Evolutionary conservation across 225 moss, liverwort and hornwort genomes (phyloP).

Genomic region (Bryoerythrophyllum caledonicum): DNA sequence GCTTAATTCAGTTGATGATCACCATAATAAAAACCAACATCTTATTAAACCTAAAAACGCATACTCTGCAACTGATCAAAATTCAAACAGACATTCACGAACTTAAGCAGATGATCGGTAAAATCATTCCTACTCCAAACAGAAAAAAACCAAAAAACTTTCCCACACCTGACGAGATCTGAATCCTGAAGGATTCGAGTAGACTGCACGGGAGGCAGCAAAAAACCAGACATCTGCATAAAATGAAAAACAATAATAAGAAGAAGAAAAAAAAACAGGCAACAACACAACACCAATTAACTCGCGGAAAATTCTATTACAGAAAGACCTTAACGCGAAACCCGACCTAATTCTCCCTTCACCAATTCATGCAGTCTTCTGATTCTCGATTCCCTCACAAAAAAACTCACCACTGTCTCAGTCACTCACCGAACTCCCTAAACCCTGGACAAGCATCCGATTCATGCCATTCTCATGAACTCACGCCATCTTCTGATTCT

Average conservation of each 20-base stretch:
- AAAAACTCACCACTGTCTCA: no score
- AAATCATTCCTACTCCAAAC: background rate
- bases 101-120: background rate
- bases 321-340: background rate
- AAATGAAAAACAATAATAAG: slow-evolving; percentile 1
- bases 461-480: background rate
- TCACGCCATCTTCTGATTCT: background rate
- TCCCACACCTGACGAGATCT: slow-evolving; percentile 74
- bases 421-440: background rate
- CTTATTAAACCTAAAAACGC: background rate
- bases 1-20: slow-evolving; percentile 15
- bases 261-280: slow-evolving; percentile 7
- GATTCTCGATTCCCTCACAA: no score
- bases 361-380: no score
- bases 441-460: background rate
- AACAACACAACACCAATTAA: background rate
- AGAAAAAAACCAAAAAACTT: background rate
- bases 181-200: slow-evolving; percentile 67
- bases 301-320: background rate
- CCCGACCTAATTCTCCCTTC: no score
- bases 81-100: background rate
- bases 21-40: background rate
- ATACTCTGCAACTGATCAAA: background rate
- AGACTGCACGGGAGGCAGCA: slow-evolving; percentile 63
- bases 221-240: slow-evolving; percentile 75